Evolutionary conservation across 129 eudicot genomes (phyloP).

Genomic region (Arctium lappa): DNA sequence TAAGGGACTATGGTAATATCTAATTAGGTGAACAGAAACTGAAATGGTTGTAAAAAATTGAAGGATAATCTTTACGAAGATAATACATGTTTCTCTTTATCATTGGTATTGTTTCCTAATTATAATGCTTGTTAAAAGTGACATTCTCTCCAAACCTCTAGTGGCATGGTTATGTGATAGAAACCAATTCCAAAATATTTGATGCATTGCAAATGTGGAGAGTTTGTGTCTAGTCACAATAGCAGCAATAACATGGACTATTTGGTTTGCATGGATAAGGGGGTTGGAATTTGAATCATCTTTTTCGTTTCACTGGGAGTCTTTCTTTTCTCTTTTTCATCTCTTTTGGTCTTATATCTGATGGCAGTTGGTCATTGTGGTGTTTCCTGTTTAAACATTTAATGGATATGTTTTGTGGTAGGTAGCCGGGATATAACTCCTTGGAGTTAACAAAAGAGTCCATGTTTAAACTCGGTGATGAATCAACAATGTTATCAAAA

Average conservation of each 20-base stretch:
- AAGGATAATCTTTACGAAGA: neutral
- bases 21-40: neutral
- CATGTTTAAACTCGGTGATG: neutral
- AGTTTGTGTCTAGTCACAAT: no score
- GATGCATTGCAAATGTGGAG: neutral
- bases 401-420: neutral
- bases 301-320: neutral
- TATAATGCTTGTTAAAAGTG: neutral
- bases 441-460: neutral
- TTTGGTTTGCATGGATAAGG: no score
- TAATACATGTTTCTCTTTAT: neutral
- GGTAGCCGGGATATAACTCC: neutral
- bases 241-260: no score
- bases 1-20: neutral
- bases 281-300: no score
- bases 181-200: neutral
- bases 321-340: neutral
- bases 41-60: neutral
- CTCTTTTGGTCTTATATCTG: neutral
- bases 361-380: neutral
- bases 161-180: neutral
- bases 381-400: neutral
- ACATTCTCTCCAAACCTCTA: neutral
- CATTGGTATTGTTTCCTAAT: neutral
- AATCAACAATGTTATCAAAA: neutral